Evolutionary conservation across 306 rosid genomes (phyloP).

Genomic region (Alnus glutinosa): DNA sequence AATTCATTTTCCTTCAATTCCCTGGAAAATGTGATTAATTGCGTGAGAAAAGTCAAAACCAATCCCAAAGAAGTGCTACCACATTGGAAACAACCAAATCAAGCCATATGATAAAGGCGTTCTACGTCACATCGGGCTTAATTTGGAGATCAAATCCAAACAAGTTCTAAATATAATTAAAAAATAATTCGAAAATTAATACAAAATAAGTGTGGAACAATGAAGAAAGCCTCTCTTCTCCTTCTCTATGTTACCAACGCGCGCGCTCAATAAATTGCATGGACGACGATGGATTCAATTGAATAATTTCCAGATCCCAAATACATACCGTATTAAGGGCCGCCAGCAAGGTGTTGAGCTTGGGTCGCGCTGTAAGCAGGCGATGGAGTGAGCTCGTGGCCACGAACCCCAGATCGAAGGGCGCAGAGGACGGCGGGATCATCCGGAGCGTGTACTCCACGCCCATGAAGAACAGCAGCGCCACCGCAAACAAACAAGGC

Average conservation of each 20-base stretch:
- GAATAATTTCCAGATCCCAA: not conserved
- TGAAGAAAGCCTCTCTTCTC: not conserved
- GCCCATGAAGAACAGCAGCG: constrained; percentile 79
- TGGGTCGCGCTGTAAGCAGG: constrained; percentile 59
- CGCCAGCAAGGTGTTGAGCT: constrained; percentile 66
- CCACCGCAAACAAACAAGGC: constrained; percentile 65
- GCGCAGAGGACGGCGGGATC: constrained; percentile 81
- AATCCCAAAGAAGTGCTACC: no score
- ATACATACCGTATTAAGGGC: constrained; percentile 68
- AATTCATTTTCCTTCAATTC: no score
- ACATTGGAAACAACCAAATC: no score
- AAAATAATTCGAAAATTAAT: no score
- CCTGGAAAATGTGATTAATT: no score
- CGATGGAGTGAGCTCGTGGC: constrained; percentile 66
- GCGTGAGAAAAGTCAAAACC: no score
- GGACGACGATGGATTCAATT: not conserved
- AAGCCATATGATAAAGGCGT: no score
- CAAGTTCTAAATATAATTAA: no score
- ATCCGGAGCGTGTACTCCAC: constrained; percentile 95
- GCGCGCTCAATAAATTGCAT: no score
- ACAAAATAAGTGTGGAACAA: not conserved
- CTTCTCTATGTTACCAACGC: not conserved
- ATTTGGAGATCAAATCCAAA: no score
- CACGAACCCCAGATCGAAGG: constrained; percentile 80
- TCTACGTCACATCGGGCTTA: no score